A percentile compares a stretch with the other conserved stretches of the same genome.
phyloP scores from a whole-genome alignment of 192 early-diverging fungal genomes.

The Dissophora globulifera region DNA sequence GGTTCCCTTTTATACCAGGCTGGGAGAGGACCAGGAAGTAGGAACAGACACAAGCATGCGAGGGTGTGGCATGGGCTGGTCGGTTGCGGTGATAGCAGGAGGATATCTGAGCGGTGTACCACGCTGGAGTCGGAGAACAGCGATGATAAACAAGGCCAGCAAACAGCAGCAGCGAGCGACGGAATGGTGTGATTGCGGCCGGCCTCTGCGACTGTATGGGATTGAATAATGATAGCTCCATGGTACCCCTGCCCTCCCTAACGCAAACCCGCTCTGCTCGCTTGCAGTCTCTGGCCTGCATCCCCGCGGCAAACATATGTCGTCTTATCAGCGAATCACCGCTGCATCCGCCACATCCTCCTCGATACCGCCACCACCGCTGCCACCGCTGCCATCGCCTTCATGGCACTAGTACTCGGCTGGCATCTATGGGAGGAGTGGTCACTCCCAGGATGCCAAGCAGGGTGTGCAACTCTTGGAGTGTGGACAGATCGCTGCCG shows the following conservation, averaged over 20 bases:
- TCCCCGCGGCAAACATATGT: slow-evolving; percentile 28
- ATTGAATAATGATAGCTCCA: slow-evolving; percentile 2
- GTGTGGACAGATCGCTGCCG: background rate
- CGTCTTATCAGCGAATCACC: slow-evolving; percentile 38
- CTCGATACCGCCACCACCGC: background rate
- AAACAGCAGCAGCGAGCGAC: too few relatives aligned
- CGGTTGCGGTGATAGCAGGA: background rate
- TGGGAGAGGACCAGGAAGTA: background rate
- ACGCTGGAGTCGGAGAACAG: too few relatives aligned
- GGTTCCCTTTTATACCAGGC: slow-evolving; percentile 34
- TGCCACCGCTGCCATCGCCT: background rate
- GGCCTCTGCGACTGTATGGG: background rate
- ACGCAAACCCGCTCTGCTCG: too few relatives aligned
- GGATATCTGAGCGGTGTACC: too few relatives aligned
- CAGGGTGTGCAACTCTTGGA: too few relatives aligned
- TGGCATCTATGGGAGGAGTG: too few relatives aligned
- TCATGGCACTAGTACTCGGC: background rate
- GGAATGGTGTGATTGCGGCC: slow-evolving; percentile 20
- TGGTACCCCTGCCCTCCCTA: background rate
- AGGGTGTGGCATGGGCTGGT: background rate
- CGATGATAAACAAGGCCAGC: too few relatives aligned
- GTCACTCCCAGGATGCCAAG: too few relatives aligned
- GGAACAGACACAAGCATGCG: slow-evolving; percentile 1
- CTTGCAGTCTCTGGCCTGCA: too few relatives aligned
- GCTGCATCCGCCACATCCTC: slow-evolving; percentile 14